phyloP scores from a whole-genome alignment of 2,329 filamentous ascomycete species.

The Cladosporium sp. region DNA sequence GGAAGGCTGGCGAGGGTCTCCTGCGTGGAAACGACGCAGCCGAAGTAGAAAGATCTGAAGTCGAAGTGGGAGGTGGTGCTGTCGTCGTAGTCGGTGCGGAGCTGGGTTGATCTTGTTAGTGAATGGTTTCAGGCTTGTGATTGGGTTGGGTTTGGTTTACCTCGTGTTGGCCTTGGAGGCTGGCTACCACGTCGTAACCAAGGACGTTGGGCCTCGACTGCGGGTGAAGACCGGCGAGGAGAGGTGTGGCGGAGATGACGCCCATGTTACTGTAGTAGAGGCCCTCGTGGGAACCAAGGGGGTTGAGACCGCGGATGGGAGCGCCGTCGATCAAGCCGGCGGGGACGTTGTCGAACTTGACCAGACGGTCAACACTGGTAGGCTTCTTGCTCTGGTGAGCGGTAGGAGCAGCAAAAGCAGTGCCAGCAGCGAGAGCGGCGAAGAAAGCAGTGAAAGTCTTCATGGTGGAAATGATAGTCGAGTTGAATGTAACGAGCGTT shows the following conservation, averaged over 20 bases:
- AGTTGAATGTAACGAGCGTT: conserved; percentile 6
- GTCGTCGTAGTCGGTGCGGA: conserved; percentile 13
- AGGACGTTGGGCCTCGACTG: conserved; percentile 11
- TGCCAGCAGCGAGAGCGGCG: conserved; percentile 7
- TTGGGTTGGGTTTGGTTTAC: not conserved
- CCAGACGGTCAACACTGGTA: not conserved
- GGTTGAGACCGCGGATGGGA: conserved; percentile 7
- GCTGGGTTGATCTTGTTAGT: not conserved
- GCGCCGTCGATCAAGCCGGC: conserved; percentile 9
- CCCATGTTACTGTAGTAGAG: conserved; percentile 13
- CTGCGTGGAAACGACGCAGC: conserved; percentile 10
- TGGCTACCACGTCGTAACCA: conserved; percentile 10
- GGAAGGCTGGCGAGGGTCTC: conserved; percentile 6
- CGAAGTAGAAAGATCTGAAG: conserved; percentile 14
- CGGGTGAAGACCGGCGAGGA: conserved; percentile 7
- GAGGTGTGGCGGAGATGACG: conserved; percentile 7
- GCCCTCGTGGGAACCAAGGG: conserved; percentile 9
- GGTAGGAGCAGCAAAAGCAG: conserved; percentile 10
- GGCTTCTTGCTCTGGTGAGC: conserved; percentile 1
- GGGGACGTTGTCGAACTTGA: conserved; percentile 10
- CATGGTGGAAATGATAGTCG: not conserved
- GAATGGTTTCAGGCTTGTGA: not conserved
- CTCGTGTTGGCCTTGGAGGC: conserved; percentile 1
- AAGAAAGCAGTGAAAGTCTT: conserved; percentile 6
- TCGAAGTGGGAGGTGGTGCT: conserved; percentile 10